Conservation (phyloP, 257 asterid genomes). For the Ligustrum vulgare region DNA sequence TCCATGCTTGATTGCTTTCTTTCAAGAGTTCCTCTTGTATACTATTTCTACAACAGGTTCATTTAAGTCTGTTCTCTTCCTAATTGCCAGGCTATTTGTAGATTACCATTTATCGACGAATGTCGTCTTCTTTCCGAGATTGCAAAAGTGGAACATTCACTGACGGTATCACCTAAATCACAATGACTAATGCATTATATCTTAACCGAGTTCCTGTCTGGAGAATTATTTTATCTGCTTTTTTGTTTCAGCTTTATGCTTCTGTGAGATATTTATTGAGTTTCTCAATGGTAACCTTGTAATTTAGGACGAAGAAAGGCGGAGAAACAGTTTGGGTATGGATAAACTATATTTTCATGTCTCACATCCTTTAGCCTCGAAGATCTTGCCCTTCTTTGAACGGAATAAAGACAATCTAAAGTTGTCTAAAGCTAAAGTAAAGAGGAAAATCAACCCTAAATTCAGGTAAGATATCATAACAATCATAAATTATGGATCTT, state of each 20-base stretch:
- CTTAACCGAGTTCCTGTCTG: not conserved
- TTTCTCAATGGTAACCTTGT: conserved; percentile 26
- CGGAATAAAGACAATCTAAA: conserved; percentile 43
- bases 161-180: conserved; percentile 44
- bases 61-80: conserved; percentile 19
- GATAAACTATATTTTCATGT: conserved; percentile 48
- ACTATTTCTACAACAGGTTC: not conserved
- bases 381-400: conserved; percentile 37
- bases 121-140: conserved; percentile 57
- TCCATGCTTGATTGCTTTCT: not conserved
- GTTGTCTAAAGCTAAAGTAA: conserved; percentile 44
- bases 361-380: conserved; percentile 51
- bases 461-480: conserved; percentile 38
- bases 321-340: conserved; percentile 49
- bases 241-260: conserved; percentile 4
- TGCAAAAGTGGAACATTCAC: conserved; percentile 50
- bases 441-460: conserved; percentile 44
- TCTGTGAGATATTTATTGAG: not conserved
- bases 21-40: conserved; percentile 4
- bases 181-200: conserved; percentile 5
- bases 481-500: not conserved
- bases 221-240: not conserved
- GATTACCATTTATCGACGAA: conserved; percentile 64
- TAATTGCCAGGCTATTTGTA: conserved; percentile 56
- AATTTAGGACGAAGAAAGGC: conserved; percentile 58